These are phyloP conservation scores for Nicotiana knightiana DNA, from an alignment of 257 asterid genomes.

Conservation along the genomic window DNA sequence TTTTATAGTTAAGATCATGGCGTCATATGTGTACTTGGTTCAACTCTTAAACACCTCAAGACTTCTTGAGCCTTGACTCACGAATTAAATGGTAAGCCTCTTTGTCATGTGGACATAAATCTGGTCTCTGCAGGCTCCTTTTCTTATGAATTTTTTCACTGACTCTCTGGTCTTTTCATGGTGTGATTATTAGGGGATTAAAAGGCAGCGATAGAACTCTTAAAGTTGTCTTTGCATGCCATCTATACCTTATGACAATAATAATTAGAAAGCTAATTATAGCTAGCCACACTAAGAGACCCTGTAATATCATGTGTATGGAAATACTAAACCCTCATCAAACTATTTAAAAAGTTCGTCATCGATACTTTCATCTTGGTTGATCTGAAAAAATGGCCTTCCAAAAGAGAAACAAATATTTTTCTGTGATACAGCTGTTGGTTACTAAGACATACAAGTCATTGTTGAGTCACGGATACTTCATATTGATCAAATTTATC, in stretches of 20 bases:
- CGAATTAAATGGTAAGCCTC: background rate
- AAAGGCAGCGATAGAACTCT: background rate
- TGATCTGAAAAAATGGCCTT: background rate
- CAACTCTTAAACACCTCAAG: background rate
- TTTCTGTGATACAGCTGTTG: background rate
- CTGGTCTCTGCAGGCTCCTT: background rate
- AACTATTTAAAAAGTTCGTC: background rate
- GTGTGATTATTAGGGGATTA: background rate
- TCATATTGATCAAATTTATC: background rate
- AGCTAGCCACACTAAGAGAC: background rate
- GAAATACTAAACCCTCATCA: background rate
- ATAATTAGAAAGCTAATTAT: background rate
- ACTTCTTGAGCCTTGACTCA: background rate
- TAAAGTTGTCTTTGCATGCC: background rate
- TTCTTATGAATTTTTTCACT: background rate
- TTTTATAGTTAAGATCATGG: background rate
- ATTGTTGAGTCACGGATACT: background rate
- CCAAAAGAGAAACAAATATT: background rate
- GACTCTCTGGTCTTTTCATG: background rate
- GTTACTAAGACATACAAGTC: background rate
- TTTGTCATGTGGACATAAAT: background rate
- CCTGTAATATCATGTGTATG: slow-evolving; percentile 1
- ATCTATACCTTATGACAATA: background rate
- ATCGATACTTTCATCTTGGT: background rate
- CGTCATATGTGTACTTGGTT: background rate